These are phyloP conservation scores for Nemania abortiva DNA, from an alignment of 2,329 filamentous ascomycete genomes.

Conservation along the genomic window DNA sequence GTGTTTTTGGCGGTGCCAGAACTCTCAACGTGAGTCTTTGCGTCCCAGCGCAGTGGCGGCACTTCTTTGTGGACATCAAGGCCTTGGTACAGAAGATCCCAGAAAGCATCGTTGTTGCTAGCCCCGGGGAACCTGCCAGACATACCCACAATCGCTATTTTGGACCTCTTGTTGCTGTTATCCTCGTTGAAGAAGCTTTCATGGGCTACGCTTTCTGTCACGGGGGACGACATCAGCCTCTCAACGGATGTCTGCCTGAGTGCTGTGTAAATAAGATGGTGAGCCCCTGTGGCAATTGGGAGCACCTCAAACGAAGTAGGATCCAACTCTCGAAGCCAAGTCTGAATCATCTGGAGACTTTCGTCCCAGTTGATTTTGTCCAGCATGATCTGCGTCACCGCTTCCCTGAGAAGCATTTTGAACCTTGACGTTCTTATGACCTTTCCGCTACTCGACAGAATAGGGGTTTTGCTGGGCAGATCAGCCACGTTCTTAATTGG, in stretches of 20 bases:
- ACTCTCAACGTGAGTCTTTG: conserved; percentile 41
- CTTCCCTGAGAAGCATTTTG: neutral
- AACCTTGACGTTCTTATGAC: neutral
- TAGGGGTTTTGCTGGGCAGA: neutral
- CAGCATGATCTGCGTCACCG: neutral
- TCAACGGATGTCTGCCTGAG: neutral
- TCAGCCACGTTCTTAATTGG: neutral
- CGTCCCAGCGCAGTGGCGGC: conserved; percentile 38
- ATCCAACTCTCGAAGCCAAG: neutral
- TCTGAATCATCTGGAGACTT: neutral
- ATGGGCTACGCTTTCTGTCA: neutral
- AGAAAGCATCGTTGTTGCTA: conserved; percentile 40
- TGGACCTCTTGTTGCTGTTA: conserved; percentile 2
- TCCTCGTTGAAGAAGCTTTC: neutral
- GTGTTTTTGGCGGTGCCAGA: conserved; percentile 39
- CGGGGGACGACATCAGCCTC: conserved; percentile 2
- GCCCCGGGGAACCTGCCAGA: conserved; percentile 41
- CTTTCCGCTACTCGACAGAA: neutral
- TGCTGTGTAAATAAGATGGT: neutral
- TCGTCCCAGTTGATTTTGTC: neutral
- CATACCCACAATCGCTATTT: conserved; percentile 45
- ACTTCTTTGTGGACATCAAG: conserved; percentile 43
- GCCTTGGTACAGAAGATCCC: conserved; percentile 43
- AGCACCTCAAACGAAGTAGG: neutral
- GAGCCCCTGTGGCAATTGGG: neutral